Percentiles rank a stretch among this genome's conserved stretches.
These are phyloP conservation scores for Acacia confusa DNA, from an alignment of 306 rosid species.

Conservation along the genomic window DNA sequence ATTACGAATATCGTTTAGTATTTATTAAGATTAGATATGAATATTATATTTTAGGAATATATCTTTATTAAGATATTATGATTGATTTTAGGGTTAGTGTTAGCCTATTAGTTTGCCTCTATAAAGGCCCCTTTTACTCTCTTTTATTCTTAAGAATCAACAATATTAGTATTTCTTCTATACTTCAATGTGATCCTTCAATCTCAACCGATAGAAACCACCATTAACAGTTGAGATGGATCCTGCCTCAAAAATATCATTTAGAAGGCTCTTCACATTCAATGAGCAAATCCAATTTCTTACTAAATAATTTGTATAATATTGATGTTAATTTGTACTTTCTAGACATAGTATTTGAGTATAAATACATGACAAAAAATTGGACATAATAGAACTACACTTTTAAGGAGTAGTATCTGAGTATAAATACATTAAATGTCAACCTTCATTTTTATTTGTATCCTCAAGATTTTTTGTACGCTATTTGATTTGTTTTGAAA, in stretches of 20 bases:
- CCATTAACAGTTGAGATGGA: not conserved
- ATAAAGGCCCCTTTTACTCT: too few species aligned
- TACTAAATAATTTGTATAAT: not conserved
- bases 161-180: too few species aligned
- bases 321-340: not conserved
- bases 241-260: not conserved
- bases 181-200: too few species aligned
- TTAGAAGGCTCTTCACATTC: not conserved
- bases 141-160: too few species aligned
- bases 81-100: too few species aligned
- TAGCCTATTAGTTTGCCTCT: too few species aligned
- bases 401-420: not conserved
- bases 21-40: too few species aligned
- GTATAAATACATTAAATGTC: not conserved
- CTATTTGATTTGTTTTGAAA: not conserved
- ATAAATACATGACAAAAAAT: not conserved
- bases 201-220: too few species aligned
- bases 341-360: not conserved
- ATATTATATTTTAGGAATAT: too few species aligned
- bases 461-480: not conserved
- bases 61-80: too few species aligned
- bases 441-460: not conserved
- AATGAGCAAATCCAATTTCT: not conserved
- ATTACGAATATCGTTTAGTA: too few species aligned
- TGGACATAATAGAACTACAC: not conserved